Conservation (phyloP, 495 filamentous ascomycete genomes). For the Trichoderma asperelloides region DNA sequence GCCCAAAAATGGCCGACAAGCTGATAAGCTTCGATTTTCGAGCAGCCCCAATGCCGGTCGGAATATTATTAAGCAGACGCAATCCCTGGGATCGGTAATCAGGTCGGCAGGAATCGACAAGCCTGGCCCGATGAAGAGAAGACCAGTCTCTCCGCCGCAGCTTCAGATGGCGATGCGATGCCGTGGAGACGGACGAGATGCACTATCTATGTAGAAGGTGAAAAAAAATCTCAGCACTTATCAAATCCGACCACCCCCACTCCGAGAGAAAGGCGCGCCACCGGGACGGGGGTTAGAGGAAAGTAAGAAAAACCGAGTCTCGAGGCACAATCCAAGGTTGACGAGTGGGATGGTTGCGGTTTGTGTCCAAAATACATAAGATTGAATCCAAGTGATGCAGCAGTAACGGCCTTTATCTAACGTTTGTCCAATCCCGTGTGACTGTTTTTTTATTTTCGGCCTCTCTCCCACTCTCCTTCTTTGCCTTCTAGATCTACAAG, state of each 20-base stretch:
- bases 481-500: no score
- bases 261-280: slow-evolving; percentile 1
- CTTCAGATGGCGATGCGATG: not conserved
- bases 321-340: no score
- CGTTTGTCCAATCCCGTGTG: no score
- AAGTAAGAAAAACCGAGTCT: no score
- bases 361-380: no score
- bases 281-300: not conserved
- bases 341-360: no score
- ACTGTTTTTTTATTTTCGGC: no score
- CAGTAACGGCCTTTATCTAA: no score
- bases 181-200: not conserved
- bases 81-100: not conserved
- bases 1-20: no score
- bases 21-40: not conserved
- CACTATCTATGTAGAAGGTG: no score
- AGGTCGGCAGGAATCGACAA: not conserved
- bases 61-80: not conserved
- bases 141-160: not conserved
- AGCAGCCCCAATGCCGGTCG: not conserved
- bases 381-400: no score
- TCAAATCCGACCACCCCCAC: not conserved
- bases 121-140: not conserved
- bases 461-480: no score
- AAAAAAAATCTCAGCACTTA: not conserved